Conservation (phyloP, 805 yeast genomes). For the Tetrapisispora taiwanensis region DNA sequence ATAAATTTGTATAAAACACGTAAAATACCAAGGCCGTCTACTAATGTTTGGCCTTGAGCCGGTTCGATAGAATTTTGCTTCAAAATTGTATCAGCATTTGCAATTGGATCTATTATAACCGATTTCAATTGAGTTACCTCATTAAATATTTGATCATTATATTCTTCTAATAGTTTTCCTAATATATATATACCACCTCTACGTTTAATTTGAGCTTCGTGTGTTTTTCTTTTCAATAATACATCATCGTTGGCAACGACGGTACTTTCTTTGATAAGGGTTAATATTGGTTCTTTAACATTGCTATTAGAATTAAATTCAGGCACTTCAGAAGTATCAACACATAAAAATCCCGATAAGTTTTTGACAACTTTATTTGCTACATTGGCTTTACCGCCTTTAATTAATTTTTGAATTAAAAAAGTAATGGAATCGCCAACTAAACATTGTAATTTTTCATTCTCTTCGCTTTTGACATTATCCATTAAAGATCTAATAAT, state of each 20-base stretch:
- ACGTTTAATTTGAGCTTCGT: constrained; percentile 69
- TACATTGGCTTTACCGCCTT: constrained; percentile 53
- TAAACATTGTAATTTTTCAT: constrained; percentile 53
- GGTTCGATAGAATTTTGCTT: constrained; percentile 31
- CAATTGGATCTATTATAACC: constrained; percentile 58
- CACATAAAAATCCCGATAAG: constrained; percentile 85
- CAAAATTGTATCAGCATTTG: constrained; percentile 24
- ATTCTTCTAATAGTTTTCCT: constrained; percentile 44
- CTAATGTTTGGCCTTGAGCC: constrained; percentile 61
- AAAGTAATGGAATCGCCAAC: constrained; percentile 60
- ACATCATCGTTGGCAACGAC: constrained; percentile 53
- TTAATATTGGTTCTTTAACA: constrained; percentile 41
- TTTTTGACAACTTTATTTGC: constrained; percentile 85
- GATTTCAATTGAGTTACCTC: constrained; percentile 57
- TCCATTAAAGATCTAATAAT: constrained; percentile 87
- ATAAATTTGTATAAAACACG: constrained; percentile 63
- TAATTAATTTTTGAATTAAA: constrained; percentile 50
- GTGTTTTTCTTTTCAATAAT: constrained; percentile 51
- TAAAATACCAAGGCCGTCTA: constrained; percentile 78
- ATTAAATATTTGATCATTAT: constrained; percentile 44
- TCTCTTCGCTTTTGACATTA: constrained; percentile 69
- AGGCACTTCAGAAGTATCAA: constrained; percentile 92
- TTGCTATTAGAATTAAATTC: constrained; percentile 63
- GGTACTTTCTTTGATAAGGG: constrained; percentile 68
- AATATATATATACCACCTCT: constrained; percentile 73